Base-by-base conservation (phyloP, 2,329 filamentous ascomycete genomes). In the Acrocalymma vagum region DNA sequence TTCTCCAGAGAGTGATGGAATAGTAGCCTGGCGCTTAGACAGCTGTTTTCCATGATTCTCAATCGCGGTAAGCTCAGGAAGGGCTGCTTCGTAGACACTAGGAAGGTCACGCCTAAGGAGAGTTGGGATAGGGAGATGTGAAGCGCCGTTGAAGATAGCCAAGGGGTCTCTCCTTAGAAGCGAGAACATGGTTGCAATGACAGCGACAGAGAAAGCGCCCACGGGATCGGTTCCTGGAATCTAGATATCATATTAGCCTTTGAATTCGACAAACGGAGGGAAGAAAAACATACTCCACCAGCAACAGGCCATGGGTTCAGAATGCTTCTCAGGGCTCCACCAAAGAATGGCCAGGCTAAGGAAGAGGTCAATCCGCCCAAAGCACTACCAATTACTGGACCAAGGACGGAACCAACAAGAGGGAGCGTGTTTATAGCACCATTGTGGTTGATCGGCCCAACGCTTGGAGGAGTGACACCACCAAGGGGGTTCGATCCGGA, bases 131-230 rank as follows among this genome's bases (percentile, higher is more conserved):
- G 49, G 43, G 10, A 43, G 42, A 1, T 37, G 29, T 5, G 46
- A 38, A 8, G 43, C 43, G 29, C n/a, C n/a, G n/a, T n/a, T n/a
- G n/a, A 53, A 48, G 15, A 58, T 48, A 9, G 51, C 46, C 8
- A 50, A 11, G 10, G 51, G 53, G 18, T 54, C 51, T 23, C 52
- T 50, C 38, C 51, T 57, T 28, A 54, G 25, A 14, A 58, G 39
- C 26, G 34, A 38, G 25, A 55, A 49, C 3, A 58, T 41, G 25
- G 39, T 47, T 7, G 51, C 42, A 26, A 57, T 48, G 31, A 54
- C 30, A 18, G 41, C 24, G 21, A 54, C 42, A 15, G 48, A 47
- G 30, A 57, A 38, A n/a, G 42, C 40, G 10, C 44, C 44, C 21
- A 56, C 30, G 3, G 50, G 50, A 15, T 53, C 47, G 16, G 30